phyloP scores from a whole-genome alignment of 1,284 basidiomycete genomes.

The Blastosporella zonata region DNA sequence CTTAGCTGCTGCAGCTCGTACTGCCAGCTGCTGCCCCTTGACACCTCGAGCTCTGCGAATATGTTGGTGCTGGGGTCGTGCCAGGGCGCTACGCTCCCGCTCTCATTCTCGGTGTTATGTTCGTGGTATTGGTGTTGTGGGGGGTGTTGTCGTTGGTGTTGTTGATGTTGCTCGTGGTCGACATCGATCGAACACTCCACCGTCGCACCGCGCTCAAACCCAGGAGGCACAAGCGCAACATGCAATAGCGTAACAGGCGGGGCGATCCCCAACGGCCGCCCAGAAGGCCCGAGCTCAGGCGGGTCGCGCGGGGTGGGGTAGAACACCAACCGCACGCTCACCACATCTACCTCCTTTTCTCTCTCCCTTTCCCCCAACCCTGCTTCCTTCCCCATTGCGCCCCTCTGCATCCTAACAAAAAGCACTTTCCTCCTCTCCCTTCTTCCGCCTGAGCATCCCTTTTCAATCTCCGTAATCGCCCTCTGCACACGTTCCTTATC shows the following conservation, averaged over 20 bases:
- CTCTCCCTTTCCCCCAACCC: conserved; percentile 11
- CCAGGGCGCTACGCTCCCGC: too few species aligned
- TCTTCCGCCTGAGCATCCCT: conserved; percentile 20
- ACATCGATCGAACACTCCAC: too few species aligned
- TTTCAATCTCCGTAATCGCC: not conserved
- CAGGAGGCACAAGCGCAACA: conserved; percentile 15
- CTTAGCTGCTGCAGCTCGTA: conserved; percentile 87
- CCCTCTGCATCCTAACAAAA: conserved; percentile 1
- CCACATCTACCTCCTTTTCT: conserved; percentile 15
- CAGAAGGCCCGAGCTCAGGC: too few species aligned
- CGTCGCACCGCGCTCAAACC: not conserved
- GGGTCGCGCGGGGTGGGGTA: not conserved
- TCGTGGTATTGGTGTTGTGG: too few species aligned
- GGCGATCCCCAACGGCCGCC: conserved; percentile 22
- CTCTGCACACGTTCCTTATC: not conserved
- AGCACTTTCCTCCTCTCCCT: not conserved
- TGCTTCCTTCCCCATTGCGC: conserved; percentile 21
- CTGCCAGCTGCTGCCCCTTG: conserved; percentile 80
- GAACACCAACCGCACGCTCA: conserved; percentile 7
- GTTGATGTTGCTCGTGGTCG: not conserved
- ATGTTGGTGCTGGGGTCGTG: conserved; percentile 45
- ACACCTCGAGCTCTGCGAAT: conserved; percentile 71
- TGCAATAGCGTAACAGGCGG: conserved; percentile 37
- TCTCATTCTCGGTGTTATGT: conserved; percentile 12
- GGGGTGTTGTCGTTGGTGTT: too few species aligned